phyloP scores from a whole-genome alignment of 371 early-diverging fungal species.

The Mucor irregularis region DNA sequence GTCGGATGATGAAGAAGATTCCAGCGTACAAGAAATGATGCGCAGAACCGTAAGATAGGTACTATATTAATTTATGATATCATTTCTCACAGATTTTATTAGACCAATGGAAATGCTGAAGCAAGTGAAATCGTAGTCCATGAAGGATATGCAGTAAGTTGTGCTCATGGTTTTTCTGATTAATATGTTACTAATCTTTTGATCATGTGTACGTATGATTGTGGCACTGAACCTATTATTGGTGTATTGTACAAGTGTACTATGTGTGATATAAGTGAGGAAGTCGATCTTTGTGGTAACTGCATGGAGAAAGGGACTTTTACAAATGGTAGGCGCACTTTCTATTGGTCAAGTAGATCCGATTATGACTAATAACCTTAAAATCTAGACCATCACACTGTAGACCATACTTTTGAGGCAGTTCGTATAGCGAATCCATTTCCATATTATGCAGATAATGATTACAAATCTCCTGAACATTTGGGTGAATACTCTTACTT shows the following conservation, averaged over 20 bases:
- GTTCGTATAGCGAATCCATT: constrained; percentile 42
- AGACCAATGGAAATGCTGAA: neutral
- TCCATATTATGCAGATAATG: constrained; percentile 53
- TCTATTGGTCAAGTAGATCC: neutral
- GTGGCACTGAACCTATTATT: constrained; percentile 64
- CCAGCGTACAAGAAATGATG: constrained; percentile 55
- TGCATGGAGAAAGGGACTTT: constrained; percentile 51
- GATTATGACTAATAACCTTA: neutral
- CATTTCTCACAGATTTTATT: too few species aligned
- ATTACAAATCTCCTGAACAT: constrained; percentile 46
- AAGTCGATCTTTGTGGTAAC: constrained; percentile 52
- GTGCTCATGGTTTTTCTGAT: neutral
- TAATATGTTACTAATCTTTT: neutral
- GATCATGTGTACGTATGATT: constrained; percentile 54
- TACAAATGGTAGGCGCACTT: constrained; percentile 39
- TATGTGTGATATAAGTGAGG: constrained; percentile 56
- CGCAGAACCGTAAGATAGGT: constrained; percentile 13
- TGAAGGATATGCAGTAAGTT: constrained; percentile 60
- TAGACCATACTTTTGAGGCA: constrained; percentile 50
- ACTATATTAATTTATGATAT: too few species aligned
- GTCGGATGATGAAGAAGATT: constrained; percentile 62
- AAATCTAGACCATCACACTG: constrained; percentile 46
- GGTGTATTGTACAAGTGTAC: constrained; percentile 63
- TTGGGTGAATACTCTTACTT: constrained; percentile 56
- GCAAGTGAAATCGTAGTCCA: constrained; percentile 39